A percentile compares a stretch with the other conserved stretches of the same genome.
phyloP scores from a whole-genome alignment of 805 yeast genomes.

The Pichia occidentalis region DNA sequence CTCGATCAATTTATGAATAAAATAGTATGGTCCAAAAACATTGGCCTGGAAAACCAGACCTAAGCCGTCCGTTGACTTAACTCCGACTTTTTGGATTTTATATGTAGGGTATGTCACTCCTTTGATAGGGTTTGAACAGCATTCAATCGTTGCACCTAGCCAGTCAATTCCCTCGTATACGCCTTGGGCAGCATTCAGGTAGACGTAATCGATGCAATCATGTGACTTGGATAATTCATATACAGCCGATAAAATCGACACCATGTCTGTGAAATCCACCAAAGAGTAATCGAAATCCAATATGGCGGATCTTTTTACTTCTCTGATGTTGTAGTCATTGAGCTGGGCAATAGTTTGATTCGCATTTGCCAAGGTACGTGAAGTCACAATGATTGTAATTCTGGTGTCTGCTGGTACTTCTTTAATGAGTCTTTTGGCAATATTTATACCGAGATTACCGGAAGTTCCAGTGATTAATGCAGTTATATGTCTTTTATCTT shows the following conservation, averaged over 20 bases:
- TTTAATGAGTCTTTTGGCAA: slow-evolving; percentile 73
- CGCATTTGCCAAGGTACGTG: slow-evolving; percentile 81
- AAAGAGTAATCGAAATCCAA: slow-evolving; percentile 83
- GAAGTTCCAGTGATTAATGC: slow-evolving; percentile 34
- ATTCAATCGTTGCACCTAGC: slow-evolving; percentile 66
- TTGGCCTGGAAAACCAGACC: slow-evolving; percentile 92
- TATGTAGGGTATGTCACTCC: slow-evolving; percentile 88
- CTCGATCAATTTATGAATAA: slow-evolving; percentile 59
- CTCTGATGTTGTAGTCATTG: slow-evolving; percentile 34
- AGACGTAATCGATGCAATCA: slow-evolving; percentile 64
- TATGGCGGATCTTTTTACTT: slow-evolving; percentile 40
- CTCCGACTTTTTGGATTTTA: slow-evolving; percentile 76
- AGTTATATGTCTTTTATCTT: slow-evolving; percentile 16
- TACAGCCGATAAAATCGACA: slow-evolving; percentile 68
- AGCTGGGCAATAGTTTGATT: slow-evolving; percentile 63
- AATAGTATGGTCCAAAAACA: slow-evolving; percentile 91
- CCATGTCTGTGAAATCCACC: slow-evolving; percentile 88
- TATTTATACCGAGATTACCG: slow-evolving; percentile 77
- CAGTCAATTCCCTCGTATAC: slow-evolving; percentile 84
- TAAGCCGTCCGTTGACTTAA: slow-evolving; percentile 66
- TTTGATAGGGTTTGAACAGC: slow-evolving; percentile 57
- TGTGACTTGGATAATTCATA: slow-evolving; percentile 64
- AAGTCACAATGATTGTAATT: slow-evolving; percentile 78
- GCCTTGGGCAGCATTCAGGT: slow-evolving; percentile 87
- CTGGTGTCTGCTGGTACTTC: slow-evolving; percentile 45